A percentile compares a stretch with the other conserved stretches of the same genome.
Evolutionary conservation across 2,329 filamentous ascomycete species (phyloP).

Genomic region (Huntiella abstrusa): DNA sequence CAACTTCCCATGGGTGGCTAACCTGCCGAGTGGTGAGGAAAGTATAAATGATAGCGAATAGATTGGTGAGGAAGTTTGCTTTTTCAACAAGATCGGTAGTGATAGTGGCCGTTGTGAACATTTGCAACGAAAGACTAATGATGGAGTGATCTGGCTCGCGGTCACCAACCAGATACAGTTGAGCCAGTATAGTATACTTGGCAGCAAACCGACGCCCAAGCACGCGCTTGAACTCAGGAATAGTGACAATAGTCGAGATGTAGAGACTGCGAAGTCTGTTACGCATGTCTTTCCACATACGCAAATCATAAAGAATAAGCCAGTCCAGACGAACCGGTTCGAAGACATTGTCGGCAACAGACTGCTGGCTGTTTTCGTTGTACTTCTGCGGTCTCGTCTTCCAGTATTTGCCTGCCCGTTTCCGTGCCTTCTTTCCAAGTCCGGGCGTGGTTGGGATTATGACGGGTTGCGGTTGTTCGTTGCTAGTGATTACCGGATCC

Average conservation of each 20-base stretch:
- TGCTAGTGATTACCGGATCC: conserved; percentile 45
- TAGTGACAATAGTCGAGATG: conserved; percentile 87
- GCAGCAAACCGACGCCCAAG: conserved; percentile 86
- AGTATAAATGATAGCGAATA: conserved; percentile 93
- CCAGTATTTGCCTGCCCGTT: conserved; percentile 62
- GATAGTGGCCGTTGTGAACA: conserved; percentile 91
- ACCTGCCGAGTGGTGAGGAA: conserved; percentile 94
- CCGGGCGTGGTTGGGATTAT: conserved; percentile 65
- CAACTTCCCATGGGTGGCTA: conserved; percentile 77
- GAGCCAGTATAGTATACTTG: conserved; percentile 80
- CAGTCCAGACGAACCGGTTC: conserved; percentile 81
- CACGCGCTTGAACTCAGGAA: conserved; percentile 90
- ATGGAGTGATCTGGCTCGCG: conserved; percentile 95
- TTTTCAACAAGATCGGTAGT: conserved; percentile 88
- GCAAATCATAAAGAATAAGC: conserved; percentile 81
- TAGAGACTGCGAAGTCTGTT: conserved; percentile 84
- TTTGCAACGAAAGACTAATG: conserved; percentile 90
- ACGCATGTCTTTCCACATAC: conserved; percentile 91
- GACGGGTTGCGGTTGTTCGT: conserved; percentile 40
- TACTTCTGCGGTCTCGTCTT: conserved; percentile 12
- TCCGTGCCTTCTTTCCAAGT: conserved; percentile 22
- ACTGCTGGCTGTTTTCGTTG: conserved; percentile 20
- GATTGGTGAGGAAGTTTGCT: conserved; percentile 85
- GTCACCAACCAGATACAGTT: conserved; percentile 89
- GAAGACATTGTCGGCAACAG: conserved; percentile 57